Conservation (phyloP, 2,329 filamentous ascomycete species). For the Fusarium globosum region DNA sequence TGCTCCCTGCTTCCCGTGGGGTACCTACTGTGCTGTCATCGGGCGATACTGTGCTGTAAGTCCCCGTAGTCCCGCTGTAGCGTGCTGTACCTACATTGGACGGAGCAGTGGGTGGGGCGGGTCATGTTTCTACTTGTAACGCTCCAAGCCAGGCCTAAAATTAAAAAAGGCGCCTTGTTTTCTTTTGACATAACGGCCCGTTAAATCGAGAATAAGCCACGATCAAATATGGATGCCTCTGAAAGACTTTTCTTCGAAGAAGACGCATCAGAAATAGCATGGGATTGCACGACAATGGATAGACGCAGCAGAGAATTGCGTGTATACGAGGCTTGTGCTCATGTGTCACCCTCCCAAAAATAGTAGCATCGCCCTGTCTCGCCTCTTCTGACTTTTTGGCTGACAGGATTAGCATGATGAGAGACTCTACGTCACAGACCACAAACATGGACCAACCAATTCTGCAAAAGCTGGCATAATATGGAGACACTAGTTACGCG, state of each 20-base stretch:
- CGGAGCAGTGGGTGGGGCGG: neutral
- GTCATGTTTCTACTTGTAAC: constrained; percentile 20
- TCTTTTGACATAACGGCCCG: constrained; percentile 11
- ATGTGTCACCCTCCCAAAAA: constrained; percentile 25
- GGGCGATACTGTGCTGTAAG: constrained; percentile 12
- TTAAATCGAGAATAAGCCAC: neutral
- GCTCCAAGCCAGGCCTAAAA: neutral
- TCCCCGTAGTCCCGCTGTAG: neutral
- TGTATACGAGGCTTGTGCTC: constrained; percentile 29
- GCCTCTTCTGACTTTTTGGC: constrained; percentile 3
- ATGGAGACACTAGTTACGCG: constrained; percentile 33
- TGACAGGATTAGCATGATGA: constrained; percentile 1
- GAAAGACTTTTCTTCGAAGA: neutral
- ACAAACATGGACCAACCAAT: constrained; percentile 17
- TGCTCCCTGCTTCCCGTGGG: neutral
- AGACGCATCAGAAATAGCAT: neutral
- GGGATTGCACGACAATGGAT: neutral
- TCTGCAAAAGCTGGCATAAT: neutral
- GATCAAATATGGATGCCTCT: neutral
- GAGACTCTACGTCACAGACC: constrained; percentile 27
- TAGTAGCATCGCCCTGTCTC: constrained; percentile 16
- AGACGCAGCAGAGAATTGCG: constrained; percentile 15
- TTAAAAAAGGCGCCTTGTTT: neutral
- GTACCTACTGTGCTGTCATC: constrained; percentile 1
- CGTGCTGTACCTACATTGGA: constrained; percentile 19